A percentile compares a stretch with the other conserved stretches of the same genome.
Conservation (phyloP, 768 basidiomycete species). For the Lepiota brunneoincarnata region DNA sequence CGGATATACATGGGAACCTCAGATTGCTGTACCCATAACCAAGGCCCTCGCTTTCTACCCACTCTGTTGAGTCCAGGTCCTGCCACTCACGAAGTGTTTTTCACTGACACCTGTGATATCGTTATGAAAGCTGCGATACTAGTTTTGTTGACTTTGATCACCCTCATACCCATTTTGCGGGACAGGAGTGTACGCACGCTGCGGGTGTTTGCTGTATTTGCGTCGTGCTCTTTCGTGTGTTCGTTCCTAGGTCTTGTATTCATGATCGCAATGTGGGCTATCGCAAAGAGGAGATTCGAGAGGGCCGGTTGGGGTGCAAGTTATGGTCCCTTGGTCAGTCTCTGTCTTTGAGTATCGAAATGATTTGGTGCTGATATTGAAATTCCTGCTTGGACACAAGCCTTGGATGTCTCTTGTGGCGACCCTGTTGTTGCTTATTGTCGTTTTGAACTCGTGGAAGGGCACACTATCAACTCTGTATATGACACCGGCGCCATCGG, state of each 20-base stretch:
- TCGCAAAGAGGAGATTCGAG: constrained; percentile 30
- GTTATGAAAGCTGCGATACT: constrained; percentile 24
- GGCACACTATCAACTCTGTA: neutral
- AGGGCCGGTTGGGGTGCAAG: constrained; percentile 29
- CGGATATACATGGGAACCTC: constrained; percentile 36
- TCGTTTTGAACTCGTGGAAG: constrained; percentile 3
- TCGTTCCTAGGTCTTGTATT: constrained; percentile 34
- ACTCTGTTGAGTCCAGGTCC: constrained; percentile 23
- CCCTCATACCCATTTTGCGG: constrained; percentile 24
- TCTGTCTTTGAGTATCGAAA: neutral
- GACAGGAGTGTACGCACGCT: constrained; percentile 23
- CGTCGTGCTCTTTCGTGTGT: constrained; percentile 24
- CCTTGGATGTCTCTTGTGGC: constrained; percentile 34
- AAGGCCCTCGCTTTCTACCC: constrained; percentile 35
- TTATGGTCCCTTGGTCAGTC: constrained; percentile 35
- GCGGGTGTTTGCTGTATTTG: constrained; percentile 24
- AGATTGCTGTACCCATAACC: constrained; percentile 31
- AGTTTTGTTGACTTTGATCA: constrained; percentile 28
- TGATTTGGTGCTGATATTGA: neutral
- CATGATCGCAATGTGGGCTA: constrained; percentile 32
- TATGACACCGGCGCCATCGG: neutral
- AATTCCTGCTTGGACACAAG: constrained; percentile 16
- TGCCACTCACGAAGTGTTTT: neutral
- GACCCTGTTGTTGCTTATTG: constrained; percentile 24
- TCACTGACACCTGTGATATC: neutral